Evolutionary conservation across 2,329 filamentous ascomycete species (phyloP).

Genomic region (Pseudopyrenochaeta lycopersici): DNA sequence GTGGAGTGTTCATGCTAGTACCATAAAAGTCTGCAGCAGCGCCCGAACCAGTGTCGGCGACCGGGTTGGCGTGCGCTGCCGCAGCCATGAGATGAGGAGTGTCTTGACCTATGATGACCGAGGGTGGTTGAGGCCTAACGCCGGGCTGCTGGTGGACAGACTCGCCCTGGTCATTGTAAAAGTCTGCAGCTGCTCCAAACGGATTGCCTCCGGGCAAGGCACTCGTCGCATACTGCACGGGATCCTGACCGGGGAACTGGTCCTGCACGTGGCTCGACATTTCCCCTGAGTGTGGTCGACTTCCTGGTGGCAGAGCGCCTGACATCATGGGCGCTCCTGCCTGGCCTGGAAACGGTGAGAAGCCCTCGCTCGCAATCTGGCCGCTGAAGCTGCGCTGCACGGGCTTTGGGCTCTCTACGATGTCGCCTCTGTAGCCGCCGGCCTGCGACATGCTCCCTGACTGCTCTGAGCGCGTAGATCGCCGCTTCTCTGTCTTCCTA

Average conservation of each 20-base stretch:
- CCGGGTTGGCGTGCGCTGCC: constrained; percentile 60
- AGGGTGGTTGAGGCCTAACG: constrained; percentile 62
- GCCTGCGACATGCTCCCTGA: constrained; percentile 36
- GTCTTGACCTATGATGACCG: constrained; percentile 63
- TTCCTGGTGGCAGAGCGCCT: constrained; percentile 39
- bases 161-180: constrained; percentile 70
- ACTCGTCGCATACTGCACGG: constrained; percentile 55
- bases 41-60: constrained; percentile 67
- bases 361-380: constrained; percentile 40
- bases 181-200: constrained; percentile 67
- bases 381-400: constrained; percentile 37
- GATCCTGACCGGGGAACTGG: constrained; percentile 69
- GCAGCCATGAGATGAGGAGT: constrained; percentile 65
- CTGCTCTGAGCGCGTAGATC: constrained; percentile 40
- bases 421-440: constrained; percentile 41
- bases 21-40: constrained; percentile 68
- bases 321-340: constrained; percentile 46
- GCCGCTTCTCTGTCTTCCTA: constrained; percentile 40
- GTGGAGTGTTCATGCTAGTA: constrained; percentile 25
- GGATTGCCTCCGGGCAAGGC: constrained; percentile 53
- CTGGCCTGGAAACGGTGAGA: constrained; percentile 48
- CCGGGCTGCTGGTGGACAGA: constrained; percentile 68
- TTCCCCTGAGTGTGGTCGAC: constrained; percentile 24
- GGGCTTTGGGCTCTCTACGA: constrained; percentile 39
- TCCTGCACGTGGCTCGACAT: constrained; percentile 61